These are phyloP conservation scores for Porphyrellus sp. DNA, from an alignment of 1,284 basidiomycete genomes.

Conservation along the genomic window DNA sequence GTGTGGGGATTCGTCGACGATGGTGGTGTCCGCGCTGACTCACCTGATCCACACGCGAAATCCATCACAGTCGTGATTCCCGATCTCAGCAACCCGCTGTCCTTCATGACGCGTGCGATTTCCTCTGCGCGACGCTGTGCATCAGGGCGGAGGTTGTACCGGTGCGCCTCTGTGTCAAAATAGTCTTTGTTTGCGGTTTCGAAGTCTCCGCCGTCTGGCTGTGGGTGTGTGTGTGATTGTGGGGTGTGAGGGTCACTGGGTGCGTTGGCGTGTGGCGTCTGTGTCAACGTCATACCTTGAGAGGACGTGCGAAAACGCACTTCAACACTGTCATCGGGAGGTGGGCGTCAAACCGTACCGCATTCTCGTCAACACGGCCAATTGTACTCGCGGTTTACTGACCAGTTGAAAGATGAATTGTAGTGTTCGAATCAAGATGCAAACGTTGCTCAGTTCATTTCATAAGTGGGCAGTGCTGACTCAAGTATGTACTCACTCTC, in stretches of 20 bases:
- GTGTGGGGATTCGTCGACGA: no score
- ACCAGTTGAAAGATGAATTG: no score
- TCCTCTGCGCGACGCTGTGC: slow-evolving; percentile 32
- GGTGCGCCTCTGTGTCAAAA: slow-evolving; percentile 24
- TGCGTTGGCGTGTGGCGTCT: background rate
- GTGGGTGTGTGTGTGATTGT: background rate
- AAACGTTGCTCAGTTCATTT: no score
- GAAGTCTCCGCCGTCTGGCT: background rate
- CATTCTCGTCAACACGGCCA: no score
- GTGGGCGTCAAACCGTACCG: no score
- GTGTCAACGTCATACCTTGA: background rate
- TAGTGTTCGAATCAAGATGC: background rate
- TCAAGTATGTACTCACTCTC: no score
- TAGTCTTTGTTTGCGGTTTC: slow-evolving; percentile 23
- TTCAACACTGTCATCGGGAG: no score
- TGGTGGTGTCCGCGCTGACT: slow-evolving; percentile 11
- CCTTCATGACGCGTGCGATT: slow-evolving; percentile 42
- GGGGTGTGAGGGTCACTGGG: background rate
- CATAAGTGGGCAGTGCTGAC: no score
- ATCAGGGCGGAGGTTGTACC: slow-evolving; percentile 30
- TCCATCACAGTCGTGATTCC: slow-evolving; percentile 59
- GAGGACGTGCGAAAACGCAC: background rate
- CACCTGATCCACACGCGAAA: slow-evolving; percentile 69
- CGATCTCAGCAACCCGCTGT: slow-evolving; percentile 50
- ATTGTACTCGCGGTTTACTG: background rate